phyloP scores from a whole-genome alignment of 148 eudicot species.

The Rhododendron kiyosumense region DNA sequence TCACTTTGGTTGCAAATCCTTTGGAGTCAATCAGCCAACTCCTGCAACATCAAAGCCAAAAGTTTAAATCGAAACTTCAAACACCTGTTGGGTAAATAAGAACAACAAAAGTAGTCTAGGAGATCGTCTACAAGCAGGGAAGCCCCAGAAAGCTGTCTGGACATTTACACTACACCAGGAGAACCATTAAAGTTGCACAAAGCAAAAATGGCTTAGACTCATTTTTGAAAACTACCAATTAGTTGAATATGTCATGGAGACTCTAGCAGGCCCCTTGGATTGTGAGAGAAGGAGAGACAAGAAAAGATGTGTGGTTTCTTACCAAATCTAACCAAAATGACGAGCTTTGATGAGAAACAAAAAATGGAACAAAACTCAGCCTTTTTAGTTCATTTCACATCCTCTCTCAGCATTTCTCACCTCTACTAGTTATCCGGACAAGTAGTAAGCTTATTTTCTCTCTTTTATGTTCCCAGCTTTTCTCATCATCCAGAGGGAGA shows the following conservation, averaged over 20 bases:
- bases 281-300: background rate
- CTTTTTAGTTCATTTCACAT: background rate
- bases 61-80: background rate
- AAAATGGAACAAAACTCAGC: background rate
- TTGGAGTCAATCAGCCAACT: slow-evolving; percentile 70
- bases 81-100: background rate
- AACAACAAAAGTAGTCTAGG: background rate
- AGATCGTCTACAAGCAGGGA: background rate
- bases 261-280: background rate
- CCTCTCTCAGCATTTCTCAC: background rate
- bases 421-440: background rate
- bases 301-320: background rate
- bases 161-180: background rate
- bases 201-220: background rate
- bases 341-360: background rate
- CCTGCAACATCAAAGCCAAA: slow-evolving; percentile 29
- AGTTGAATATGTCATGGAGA: background rate
- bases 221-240: background rate
- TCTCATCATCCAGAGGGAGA: background rate
- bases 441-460: background rate
- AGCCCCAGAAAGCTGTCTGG: background rate
- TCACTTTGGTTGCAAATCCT: slow-evolving; percentile 73
- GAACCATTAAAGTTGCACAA: background rate
- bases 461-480: background rate
- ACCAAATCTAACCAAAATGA: background rate